These are phyloP conservation scores for Coleophoma cylindrospora DNA, from an alignment of 2,329 filamentous ascomycete species.

Conservation along the genomic window DNA sequence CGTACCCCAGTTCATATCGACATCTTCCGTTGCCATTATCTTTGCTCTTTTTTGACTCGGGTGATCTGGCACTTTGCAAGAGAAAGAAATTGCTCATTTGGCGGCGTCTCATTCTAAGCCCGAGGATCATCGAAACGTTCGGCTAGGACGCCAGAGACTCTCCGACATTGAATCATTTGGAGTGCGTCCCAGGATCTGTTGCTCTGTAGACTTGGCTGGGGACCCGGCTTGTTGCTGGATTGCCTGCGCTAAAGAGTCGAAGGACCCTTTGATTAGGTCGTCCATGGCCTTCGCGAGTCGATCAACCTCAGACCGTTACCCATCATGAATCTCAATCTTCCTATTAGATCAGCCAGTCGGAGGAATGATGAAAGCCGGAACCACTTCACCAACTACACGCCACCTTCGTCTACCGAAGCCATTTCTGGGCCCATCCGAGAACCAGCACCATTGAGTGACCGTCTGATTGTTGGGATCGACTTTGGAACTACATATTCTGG, in stretches of 20 bases:
- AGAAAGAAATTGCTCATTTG: too few relatives aligned
- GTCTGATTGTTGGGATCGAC: conserved; percentile 73
- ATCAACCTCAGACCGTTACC: neutral
- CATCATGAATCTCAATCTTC: conserved; percentile 27
- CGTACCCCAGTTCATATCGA: neutral
- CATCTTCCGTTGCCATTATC: neutral
- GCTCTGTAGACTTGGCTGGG: too few relatives aligned
- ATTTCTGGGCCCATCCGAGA: conserved; percentile 57
- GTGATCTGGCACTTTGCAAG: too few relatives aligned
- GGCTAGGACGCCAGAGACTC: too few relatives aligned
- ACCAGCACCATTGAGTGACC: conserved; percentile 48
- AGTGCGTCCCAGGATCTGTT: too few relatives aligned
- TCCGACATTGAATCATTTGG: too few relatives aligned
- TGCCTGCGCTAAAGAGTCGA: too few relatives aligned
- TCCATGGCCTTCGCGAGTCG: neutral
- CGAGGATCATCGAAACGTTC: too few relatives aligned
- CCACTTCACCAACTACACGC: conserved; percentile 35
- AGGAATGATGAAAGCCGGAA: conserved; percentile 26
- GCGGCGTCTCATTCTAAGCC: too few relatives aligned
- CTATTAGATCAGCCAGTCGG: conserved; percentile 19
- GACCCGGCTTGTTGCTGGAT: too few relatives aligned
- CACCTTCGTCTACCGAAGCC: conserved; percentile 53
- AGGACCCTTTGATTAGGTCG: neutral
- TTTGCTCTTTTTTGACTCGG: neutral
- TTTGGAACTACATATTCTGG: conserved; percentile 83